Evolutionary conservation across 148 eudicot species (phyloP).

Genomic region (Polygonum maritimum): DNA sequence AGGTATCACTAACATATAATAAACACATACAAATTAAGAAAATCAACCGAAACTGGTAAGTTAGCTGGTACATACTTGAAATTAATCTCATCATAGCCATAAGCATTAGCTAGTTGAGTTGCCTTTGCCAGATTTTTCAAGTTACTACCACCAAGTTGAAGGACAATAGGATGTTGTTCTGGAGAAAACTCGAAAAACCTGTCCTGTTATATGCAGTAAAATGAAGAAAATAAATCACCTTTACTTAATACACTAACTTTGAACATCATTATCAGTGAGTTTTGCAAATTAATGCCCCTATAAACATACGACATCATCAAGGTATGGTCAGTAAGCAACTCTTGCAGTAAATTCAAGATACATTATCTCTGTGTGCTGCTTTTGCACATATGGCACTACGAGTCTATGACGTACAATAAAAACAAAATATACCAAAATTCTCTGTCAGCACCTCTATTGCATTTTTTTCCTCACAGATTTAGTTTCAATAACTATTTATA

Average conservation of each 20-base stretch:
- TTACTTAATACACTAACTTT: not conserved
- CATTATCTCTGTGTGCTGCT: not conserved
- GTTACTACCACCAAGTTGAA: conserved; percentile 89
- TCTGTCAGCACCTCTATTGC: not conserved
- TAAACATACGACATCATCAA: not conserved
- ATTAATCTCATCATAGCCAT: conserved; percentile 93
- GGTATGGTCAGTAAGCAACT: not conserved
- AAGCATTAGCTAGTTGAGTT: conserved; percentile 62
- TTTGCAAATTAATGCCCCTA: not conserved
- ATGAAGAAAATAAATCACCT: not conserved
- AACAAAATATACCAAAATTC: not conserved
- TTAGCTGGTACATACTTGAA: conserved; percentile 46
- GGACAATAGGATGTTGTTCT: conserved; percentile 95
- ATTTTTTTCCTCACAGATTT: not conserved
- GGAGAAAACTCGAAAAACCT: conserved; percentile 66
- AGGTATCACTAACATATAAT: not conserved
- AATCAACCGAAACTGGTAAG: not conserved
- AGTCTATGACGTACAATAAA: not conserved
- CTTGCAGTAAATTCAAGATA: not conserved
- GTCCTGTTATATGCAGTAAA: conserved; percentile 39
- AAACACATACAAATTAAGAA: conserved; percentile 2
- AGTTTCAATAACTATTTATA: not conserved
- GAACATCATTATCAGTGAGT: not conserved
- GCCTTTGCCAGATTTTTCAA: conserved; percentile 85
- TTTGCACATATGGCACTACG: not conserved